Conservation (phyloP, 2,329 filamentous ascomycete species). For the Lachnellula occidentalis region DNA sequence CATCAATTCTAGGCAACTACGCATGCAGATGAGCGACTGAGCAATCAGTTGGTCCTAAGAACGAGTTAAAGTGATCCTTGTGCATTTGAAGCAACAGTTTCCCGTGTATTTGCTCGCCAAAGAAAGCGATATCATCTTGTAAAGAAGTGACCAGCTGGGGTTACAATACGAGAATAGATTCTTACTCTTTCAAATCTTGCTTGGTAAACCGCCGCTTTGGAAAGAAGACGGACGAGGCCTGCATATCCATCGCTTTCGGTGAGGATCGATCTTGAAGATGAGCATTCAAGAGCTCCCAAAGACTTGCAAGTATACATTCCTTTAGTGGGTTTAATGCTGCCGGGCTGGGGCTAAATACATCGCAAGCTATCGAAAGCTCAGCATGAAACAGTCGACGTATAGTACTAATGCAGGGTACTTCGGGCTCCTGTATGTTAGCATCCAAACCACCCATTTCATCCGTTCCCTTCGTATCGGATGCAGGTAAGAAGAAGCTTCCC, state of each 20-base stretch:
- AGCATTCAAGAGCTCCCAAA: not conserved
- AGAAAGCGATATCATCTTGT: too few relatives aligned
- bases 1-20: constrained; percentile 13
- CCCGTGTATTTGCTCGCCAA: too few relatives aligned
- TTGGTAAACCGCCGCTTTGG: constrained; percentile 2
- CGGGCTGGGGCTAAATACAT: not conserved
- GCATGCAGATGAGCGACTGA: constrained; percentile 16
- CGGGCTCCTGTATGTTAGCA: too few relatives aligned
- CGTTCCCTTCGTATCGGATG: not conserved
- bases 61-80: not conserved
- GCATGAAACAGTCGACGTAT: not conserved
- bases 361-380: not conserved
- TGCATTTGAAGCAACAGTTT: not conserved
- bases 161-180: not conserved
- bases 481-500: not conserved
- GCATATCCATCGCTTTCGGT: not conserved
- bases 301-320: not conserved
- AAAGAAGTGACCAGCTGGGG: too few relatives aligned
- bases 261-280: not conserved
- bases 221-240: not conserved
- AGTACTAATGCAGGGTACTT: not conserved
- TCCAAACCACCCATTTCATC: not conserved
- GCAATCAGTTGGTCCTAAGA: constrained; percentile 16
- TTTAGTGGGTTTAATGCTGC: not conserved
- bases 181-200: not conserved